phyloP scores from a whole-genome alignment of 768 basidiomycete genomes.

The Lyophyllum atratum region DNA sequence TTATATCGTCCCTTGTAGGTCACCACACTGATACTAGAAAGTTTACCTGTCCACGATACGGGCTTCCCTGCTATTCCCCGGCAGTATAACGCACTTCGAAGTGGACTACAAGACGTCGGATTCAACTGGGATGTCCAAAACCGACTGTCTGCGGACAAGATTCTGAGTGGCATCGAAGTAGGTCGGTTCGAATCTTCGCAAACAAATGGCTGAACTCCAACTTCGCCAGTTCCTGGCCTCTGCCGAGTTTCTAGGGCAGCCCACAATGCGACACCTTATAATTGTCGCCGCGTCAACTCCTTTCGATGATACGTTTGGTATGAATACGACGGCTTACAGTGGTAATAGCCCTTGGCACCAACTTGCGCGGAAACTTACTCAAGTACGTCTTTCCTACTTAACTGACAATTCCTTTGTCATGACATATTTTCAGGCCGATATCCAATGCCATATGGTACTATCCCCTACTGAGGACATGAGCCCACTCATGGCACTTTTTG shows the following conservation, averaged over 20 bases:
- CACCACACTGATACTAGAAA: conserved; percentile 47
- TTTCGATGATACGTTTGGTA: conserved; percentile 26
- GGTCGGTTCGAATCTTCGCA: conserved; percentile 13
- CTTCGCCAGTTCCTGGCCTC: conserved; percentile 35
- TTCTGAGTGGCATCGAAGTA: conserved; percentile 50
- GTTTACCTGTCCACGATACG: conserved; percentile 38
- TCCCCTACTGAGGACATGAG: conserved; percentile 46
- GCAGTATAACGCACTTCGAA: conserved; percentile 42
- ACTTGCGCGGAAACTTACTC: conserved; percentile 44
- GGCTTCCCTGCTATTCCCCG: conserved; percentile 31
- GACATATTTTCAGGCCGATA: conserved; percentile 41
- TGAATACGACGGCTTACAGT: conserved; percentile 27
- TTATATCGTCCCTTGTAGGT: conserved; percentile 29
- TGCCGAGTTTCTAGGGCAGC: conserved; percentile 27
- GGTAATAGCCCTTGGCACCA: conserved; percentile 40
- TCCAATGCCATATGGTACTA: conserved; percentile 61
- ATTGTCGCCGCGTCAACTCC: conserved; percentile 56
- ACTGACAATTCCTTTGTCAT: conserved; percentile 2
- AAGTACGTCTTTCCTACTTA: conserved; percentile 33
- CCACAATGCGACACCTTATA: conserved; percentile 49
- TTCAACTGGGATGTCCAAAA: conserved; percentile 46
- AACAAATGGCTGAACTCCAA: neutral
- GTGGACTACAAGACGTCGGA: conserved; percentile 38
- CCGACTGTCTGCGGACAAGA: conserved; percentile 42
- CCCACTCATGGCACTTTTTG: conserved; percentile 47